Conservation (phyloP, 495 filamentous ascomycete species). For the Margaritispora aquatica region DNA sequence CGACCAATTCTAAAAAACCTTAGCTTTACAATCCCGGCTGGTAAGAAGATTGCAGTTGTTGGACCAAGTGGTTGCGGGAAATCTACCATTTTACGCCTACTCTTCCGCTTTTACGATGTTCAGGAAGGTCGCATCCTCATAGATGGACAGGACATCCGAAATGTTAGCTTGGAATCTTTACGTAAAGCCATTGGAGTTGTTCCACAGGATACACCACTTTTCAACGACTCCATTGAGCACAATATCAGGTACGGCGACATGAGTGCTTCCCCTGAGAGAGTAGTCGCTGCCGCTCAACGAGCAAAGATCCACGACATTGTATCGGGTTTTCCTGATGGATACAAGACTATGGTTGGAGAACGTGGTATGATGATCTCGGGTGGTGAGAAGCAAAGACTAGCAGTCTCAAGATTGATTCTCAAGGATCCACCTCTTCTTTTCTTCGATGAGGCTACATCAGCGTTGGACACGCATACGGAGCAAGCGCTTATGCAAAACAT, state of each 20-base stretch:
- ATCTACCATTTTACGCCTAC: slow-evolving; percentile 80
- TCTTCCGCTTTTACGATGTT: slow-evolving; percentile 93
- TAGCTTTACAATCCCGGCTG: slow-evolving; percentile 83
- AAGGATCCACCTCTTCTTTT: slow-evolving; percentile 92
- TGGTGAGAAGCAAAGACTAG: slow-evolving; percentile 92
- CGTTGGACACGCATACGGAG: slow-evolving; percentile 93
- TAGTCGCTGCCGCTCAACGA: slow-evolving; percentile 67
- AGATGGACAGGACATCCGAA: slow-evolving; percentile 86
- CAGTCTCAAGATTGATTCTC: slow-evolving; percentile 76
- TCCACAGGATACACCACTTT: slow-evolving; percentile 93
- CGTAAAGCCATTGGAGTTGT: slow-evolving; percentile 89
- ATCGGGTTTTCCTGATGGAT: slow-evolving; percentile 70
- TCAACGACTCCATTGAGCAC: slow-evolving; percentile 91
- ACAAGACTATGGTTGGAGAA: slow-evolving; percentile 90
- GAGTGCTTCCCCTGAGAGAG: slow-evolving; percentile 64
- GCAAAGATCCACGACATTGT: slow-evolving; percentile 85
- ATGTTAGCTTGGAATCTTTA: slow-evolving; percentile 75
- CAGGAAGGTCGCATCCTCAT: slow-evolving; percentile 83
- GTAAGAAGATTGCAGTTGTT: slow-evolving; percentile 92
- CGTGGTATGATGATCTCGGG: slow-evolving; percentile 97
- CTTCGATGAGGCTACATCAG: slow-evolving; percentile 97
- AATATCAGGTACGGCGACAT: slow-evolving; percentile 95
- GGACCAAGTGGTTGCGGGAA: slow-evolving; percentile 95
- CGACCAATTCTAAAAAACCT: slow-evolving; percentile 83
- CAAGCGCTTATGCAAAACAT: slow-evolving; percentile 88